Evolutionary conservation across 2,329 filamentous ascomycete genomes (phyloP), one percentile per base, ranked within the genome.

Genomic region (Paecilomyces niveus): DNA sequence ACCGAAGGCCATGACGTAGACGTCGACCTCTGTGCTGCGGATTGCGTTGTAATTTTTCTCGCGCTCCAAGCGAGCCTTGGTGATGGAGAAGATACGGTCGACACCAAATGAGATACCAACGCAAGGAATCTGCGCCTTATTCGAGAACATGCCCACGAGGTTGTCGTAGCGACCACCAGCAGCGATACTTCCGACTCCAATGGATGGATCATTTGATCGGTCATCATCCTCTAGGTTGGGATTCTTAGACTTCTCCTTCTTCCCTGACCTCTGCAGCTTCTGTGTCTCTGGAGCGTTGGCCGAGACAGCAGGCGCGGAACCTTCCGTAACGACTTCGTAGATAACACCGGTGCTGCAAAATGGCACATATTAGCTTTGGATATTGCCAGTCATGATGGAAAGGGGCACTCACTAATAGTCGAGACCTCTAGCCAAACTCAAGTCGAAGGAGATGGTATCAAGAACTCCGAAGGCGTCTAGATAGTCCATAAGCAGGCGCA

Each of bases 1-100:
- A 57, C 91, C 92, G 69, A 97, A 92, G 0, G 92, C 92, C 92
- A 97, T 97, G 68, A 97, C 89, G 75, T 86, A 97, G 53, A 92
- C 92, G 70, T 97, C 92, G 2, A 92, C 88, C 66, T 94, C 89
- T 68, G 87, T 91, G 63, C 82, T 81, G 62, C 89, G 80, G 56
- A 86, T 77, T 31, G 76, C 65, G 21, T 81, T 74, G n/a, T 76
- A 74, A 57, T 78, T 82, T 67, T 83, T 83, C 58, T 78, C 74
- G 35, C 82, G 83, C 61, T 84, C 85, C 72, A 90, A 82, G 54
- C 87, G 83, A 11, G 90, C 87, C 74, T 96, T 92, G 63, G 88
- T 90, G 70, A 97, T 92, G 66, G 89, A 91, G 78, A 96, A 96
- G 69, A 97, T 97, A 66, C 93, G 88, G 75, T 97, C 93, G 54